A percentile compares a stretch with the other conserved stretches of the same genome.
Conservation (phyloP, 169 alveolate species). For the Plasmodium fragile region DNA sequence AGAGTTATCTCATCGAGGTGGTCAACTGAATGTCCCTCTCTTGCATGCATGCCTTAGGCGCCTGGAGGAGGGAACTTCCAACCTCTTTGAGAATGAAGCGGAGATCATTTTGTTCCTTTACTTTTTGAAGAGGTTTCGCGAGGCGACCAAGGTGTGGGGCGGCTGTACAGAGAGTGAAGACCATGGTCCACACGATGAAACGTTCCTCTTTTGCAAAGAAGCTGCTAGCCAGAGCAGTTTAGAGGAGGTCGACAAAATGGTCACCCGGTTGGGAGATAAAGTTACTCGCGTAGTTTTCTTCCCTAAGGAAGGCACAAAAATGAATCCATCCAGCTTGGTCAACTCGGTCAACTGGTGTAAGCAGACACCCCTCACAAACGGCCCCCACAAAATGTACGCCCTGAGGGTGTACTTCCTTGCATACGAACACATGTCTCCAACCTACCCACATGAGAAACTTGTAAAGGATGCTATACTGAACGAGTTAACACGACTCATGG, state of each 20-base stretch:
- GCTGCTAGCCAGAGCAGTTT: neutral
- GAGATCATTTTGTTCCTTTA: conserved; percentile 21
- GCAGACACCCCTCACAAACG: neutral
- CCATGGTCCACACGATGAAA: neutral
- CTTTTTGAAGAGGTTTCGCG: neutral
- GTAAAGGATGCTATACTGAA: neutral
- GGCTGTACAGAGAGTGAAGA: neutral
- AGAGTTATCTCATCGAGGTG: conserved; percentile 5
- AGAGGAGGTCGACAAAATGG: neutral
- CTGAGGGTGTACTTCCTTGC: conserved; percentile 19
- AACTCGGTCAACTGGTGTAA: neutral
- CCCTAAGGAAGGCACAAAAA: neutral
- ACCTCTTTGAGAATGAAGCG: conserved; percentile 7
- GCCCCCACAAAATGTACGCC: neutral
- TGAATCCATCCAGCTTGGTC: neutral
- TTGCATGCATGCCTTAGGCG: neutral
- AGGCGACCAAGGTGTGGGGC: neutral
- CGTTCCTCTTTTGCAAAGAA: neutral
- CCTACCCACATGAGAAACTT: neutral
- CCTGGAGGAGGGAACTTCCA: neutral
- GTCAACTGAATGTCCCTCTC: neutral
- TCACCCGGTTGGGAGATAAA: neutral
- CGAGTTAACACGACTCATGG: neutral
- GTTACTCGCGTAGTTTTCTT: neutral
- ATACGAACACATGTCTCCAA: conserved; percentile 1